Percentiles rank a stretch among this genome's conserved stretches.
phyloP scores from a whole-genome alignment of 1,284 basidiomycete genomes.

The Ganoderma leucocontextum region DNA sequence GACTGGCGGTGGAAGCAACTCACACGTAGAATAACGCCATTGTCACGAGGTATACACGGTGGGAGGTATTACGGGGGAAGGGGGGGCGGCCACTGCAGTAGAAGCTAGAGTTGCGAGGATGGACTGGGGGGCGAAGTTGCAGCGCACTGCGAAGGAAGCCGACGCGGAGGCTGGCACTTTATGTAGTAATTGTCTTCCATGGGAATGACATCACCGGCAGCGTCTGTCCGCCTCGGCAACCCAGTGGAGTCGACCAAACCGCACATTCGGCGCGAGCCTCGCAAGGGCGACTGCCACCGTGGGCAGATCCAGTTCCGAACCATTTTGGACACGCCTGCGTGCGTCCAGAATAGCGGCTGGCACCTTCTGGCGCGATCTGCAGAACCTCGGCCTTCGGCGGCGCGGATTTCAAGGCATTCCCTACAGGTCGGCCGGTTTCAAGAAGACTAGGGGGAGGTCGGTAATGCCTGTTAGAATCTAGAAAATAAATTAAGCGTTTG shows the following conservation, averaged over 20 bases:
- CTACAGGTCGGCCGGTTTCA: no score
- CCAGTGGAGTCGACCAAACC: constrained; percentile 17
- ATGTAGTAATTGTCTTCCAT: constrained; percentile 8
- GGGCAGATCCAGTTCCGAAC: neutral
- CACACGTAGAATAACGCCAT: constrained; percentile 35
- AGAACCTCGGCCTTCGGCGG: no score
- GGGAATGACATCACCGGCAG: constrained; percentile 32
- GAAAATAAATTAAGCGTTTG: neutral
- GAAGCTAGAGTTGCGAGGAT: neutral
- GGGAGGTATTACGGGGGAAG: neutral
- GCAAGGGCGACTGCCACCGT: neutral
- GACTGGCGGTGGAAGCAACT: constrained; percentile 2
- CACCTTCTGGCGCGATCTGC: neutral
- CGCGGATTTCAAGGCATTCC: no score
- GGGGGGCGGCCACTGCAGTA: neutral
- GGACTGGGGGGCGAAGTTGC: constrained; percentile 12
- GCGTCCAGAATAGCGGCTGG: neutral
- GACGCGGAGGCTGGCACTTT: neutral
- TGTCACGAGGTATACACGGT: neutral
- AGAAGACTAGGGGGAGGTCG: no score
- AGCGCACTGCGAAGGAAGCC: constrained; percentile 14
- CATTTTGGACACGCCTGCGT: neutral
- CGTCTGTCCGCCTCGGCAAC: constrained; percentile 18
- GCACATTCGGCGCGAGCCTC: neutral
- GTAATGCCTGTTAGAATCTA: neutral